A percentile compares a stretch with the other conserved stretches of the same genome.
Evolutionary conservation across 2,329 filamentous ascomycete genomes (phyloP).

Genomic region (Aureobasidium sp.): DNA sequence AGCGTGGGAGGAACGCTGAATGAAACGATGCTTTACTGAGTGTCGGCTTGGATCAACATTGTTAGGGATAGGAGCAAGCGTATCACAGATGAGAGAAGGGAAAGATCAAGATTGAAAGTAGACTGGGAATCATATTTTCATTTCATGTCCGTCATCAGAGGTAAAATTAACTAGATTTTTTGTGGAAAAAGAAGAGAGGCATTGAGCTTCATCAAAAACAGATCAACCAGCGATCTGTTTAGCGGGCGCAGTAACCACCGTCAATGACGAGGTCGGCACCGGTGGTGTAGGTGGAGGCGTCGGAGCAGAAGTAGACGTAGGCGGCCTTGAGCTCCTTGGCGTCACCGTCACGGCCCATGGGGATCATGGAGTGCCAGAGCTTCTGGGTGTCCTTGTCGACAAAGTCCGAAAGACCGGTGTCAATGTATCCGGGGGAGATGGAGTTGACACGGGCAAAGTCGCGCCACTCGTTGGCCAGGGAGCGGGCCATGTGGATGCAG

Average conservation of each 20-base stretch:
- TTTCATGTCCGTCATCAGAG: conserved; percentile 10
- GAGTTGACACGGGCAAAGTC: conserved; percentile 61
- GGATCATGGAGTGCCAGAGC: conserved; percentile 52
- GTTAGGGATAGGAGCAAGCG: too few relatives aligned
- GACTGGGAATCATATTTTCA: conserved; percentile 2
- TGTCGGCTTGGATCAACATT: too few relatives aligned
- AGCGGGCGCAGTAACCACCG: conserved; percentile 35
- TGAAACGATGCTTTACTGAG: too few relatives aligned
- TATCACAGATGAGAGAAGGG: too few relatives aligned
- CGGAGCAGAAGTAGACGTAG: conserved; percentile 46
- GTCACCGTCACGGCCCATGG: conserved; percentile 51
- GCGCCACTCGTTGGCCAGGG: conserved; percentile 60
- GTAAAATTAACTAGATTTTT: conserved; percentile 3
- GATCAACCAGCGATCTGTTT: conserved; percentile 13
- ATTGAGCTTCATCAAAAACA: background rate
- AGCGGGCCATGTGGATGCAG: conserved; percentile 55
- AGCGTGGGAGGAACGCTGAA: too few relatives aligned
- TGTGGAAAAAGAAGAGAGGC: background rate
- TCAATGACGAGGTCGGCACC: conserved; percentile 43
- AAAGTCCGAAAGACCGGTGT: conserved; percentile 58
- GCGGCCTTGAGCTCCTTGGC: conserved; percentile 57
- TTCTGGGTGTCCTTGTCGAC: conserved; percentile 49
- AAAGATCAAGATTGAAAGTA: background rate
- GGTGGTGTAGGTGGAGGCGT: conserved; percentile 44
- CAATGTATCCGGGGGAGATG: conserved; percentile 60